These are phyloP conservation scores for Tephrocybe sp. DNA, from an alignment of 768 basidiomycete species.

Conservation along the genomic window DNA sequence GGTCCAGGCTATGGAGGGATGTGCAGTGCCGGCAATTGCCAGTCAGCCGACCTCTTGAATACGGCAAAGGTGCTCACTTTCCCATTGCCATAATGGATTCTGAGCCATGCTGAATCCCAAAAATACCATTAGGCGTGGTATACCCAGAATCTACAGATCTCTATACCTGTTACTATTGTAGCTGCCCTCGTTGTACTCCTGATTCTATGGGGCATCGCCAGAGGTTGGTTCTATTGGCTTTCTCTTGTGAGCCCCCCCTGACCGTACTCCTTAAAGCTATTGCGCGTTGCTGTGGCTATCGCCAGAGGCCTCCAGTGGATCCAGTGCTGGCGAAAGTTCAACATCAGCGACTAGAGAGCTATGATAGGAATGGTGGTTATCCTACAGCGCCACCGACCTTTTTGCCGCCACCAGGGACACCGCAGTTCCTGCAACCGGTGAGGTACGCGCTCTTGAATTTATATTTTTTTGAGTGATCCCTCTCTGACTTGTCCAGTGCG, in stretches of 20 bases:
- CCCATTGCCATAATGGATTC: constrained; percentile 6
- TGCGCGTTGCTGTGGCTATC: constrained; percentile 33
- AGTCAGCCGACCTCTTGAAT: constrained; percentile 55
- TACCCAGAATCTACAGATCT: constrained; percentile 70
- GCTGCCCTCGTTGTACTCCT: constrained; percentile 62
- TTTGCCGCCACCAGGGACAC: constrained; percentile 14
- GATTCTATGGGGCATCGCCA: constrained; percentile 50
- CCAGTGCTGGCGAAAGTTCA: constrained; percentile 13
- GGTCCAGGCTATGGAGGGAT: constrained; percentile 68
- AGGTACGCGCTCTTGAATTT: constrained; percentile 23
- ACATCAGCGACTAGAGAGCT: constrained; percentile 21
- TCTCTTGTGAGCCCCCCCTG: not conserved
- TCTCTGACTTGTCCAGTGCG: constrained; percentile 2
- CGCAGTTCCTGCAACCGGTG: constrained; percentile 10
- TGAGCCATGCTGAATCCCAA: constrained; percentile 7
- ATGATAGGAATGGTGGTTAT: constrained; percentile 20
- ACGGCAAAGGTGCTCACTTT: constrained; percentile 53
- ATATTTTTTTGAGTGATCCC: not conserved
- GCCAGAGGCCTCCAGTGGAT: constrained; percentile 11
- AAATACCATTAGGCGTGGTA: constrained; percentile 63
- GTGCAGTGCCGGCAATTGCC: constrained; percentile 63
- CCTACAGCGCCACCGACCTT: constrained; percentile 16
- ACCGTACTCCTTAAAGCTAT: constrained; percentile 24
- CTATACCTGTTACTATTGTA: constrained; percentile 78
- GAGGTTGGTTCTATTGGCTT: constrained; percentile 32